Base-by-base conservation (phyloP, 129 eudicot species). In the Heracleum sosnowskyi region DNA sequence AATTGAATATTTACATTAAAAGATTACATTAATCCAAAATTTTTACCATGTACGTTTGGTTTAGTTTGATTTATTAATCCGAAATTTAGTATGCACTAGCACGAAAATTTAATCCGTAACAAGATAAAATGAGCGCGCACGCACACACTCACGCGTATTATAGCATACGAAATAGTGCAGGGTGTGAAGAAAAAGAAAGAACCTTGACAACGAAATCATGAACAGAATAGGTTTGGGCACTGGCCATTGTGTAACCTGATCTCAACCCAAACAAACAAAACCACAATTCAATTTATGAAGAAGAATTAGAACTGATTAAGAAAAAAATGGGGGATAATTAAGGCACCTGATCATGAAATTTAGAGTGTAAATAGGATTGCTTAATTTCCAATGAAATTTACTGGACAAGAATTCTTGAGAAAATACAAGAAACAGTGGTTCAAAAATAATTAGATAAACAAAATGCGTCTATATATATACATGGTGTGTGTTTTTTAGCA, bases 171-270 rank as follows among this genome's bases (percentile, higher is more conserved):
- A 64, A 29, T 11, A 64, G 70, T 22, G 9, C 24, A 49, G 57
- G 4, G 57, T 17, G n/a, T 49, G 57, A 51, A n/a, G 36, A 28
- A 28, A 2, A 11, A 64, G 37, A 28, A 16, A 68, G 22, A 12
- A 68, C 73, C 73, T 68, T 68, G 41, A 68, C 73, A 17, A 35
- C 37, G 12, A 68, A 68, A 68, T 68, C 73, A 5, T 68, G 40
- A 34, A 7, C 73, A 7, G 24, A 68, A 12, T 29, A 33, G 39
- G 22, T 5, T 6, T 68, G 73, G 34, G 17, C 16, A 29, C 24
- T 29, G 40, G 73, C 73, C 73, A 68, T 68, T 33, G 40, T 12
- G 5, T 11, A 13, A 28, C 28, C 36, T 63, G 70, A 62, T 63
- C 36, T 28, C 36, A 28, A 63, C 4, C 36, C 36, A 10, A 28